phyloP scores from a whole-genome alignment of 2,329 filamentous ascomycete species.

The Dothideomycetes sp. region DNA sequence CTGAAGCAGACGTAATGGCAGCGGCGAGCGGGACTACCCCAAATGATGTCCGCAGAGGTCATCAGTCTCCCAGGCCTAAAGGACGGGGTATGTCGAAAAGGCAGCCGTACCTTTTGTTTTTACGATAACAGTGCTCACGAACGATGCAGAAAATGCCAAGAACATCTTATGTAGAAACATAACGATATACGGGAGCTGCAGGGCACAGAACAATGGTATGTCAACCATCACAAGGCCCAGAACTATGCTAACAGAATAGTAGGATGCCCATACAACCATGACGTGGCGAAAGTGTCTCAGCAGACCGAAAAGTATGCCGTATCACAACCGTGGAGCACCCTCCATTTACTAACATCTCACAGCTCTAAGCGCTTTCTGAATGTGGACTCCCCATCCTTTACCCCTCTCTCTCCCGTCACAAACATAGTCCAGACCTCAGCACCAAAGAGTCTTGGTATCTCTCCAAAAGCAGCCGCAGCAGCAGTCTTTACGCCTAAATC shows the following conservation, averaged over 20 bases:
- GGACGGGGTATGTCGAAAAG: constrained; percentile 28
- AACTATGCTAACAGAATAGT: constrained; percentile 12
- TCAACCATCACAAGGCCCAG: neutral
- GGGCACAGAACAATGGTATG: constrained; percentile 73
- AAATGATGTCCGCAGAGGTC: constrained; percentile 29
- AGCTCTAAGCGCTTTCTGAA: constrained; percentile 44
- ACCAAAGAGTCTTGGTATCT: constrained; percentile 65
- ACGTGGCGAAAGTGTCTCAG: constrained; percentile 51
- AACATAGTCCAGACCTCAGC: constrained; percentile 34
- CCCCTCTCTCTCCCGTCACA: constrained; percentile 48
- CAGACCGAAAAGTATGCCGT: constrained; percentile 42
- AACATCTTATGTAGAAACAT: constrained; percentile 89
- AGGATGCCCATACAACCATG: constrained; percentile 80
- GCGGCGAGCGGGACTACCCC: constrained; percentile 14
- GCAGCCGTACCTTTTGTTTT: no score
- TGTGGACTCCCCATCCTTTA: constrained; percentile 94
- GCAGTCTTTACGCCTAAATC: constrained; percentile 69
- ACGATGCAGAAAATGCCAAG: constrained; percentile 54
- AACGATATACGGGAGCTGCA: constrained; percentile 84
- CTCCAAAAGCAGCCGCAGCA: constrained; percentile 80
- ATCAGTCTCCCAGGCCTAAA: constrained; percentile 32
- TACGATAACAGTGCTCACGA: neutral
- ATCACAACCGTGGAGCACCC: neutral
- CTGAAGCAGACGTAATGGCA: constrained; percentile 7
- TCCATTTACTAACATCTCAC: neutral